Base-by-base conservation (phyloP, 495 filamentous ascomycete species). In the Achaetomiella virescens region DNA sequence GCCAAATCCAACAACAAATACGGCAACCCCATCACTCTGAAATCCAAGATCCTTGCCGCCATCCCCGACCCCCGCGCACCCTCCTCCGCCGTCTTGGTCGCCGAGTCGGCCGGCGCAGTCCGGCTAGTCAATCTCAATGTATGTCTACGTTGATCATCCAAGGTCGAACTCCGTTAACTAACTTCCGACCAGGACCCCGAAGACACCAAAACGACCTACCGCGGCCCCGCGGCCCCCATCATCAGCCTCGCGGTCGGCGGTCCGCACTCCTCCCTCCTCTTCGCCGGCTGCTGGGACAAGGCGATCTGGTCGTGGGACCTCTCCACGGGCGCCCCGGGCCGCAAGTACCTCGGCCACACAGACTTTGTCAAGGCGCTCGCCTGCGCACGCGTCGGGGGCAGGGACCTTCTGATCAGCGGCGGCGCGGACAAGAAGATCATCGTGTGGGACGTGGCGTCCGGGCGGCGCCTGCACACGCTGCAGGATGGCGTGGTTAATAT, bases 251-350 rank as follows among this genome's bases (percentile, higher is more conserved):
- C 85, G 25, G 74, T 96, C 29, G 84, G 85, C 27, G 76, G 81
- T 0, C 54, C 65, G 11, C 75, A 74, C 38, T 72, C 54, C 2
- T 46, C 73, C 21, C 81, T 79, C 1, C 59, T 97, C 45, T 97
- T 90, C 68, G 89, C 88, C 25, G 91, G 90, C 22, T 89, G 85
- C 58, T 98, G 93, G 93, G 91, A 98, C 74, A 96, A 95, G 69
- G 75, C 78, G 21, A 79, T 97, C 40, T 96, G 85, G 83, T 87
- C 88, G 31, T 96, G 88, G 88, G 77, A 86, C 59, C 73, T 84
- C 35, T 61, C 72, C 18, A 83, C 82, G 2, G 73, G 75, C 22
- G 62, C 75, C 12, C 76, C 71, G 0, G 72, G 71, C 11, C 74
- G 70, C 42, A 82, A 76, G 49, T 93, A 87, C 66, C 77, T 75